Evolutionary conservation across 2,329 filamentous ascomycete genomes (phyloP), one percentile per base, ranked within the genome.

Genomic region (Colletotrichum abscissum): DNA sequence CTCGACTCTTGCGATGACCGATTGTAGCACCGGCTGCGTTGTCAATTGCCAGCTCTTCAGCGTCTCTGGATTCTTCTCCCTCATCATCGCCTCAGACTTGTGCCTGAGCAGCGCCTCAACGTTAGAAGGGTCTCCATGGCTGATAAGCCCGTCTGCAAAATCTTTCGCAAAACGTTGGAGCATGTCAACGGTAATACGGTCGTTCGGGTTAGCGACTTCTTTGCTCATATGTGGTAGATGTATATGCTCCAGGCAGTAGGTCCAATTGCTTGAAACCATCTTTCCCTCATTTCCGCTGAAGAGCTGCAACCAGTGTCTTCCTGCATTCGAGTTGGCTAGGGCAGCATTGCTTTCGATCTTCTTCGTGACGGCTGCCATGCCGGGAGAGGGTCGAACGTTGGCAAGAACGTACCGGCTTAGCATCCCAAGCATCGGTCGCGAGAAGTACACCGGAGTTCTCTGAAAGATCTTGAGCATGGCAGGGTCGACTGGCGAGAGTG

Each of bases 241-340:
- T 64, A 72, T 68, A 5, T 3, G 24, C 12, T 24, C n/a, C 4
- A 70, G 7, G 6, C 35, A 11, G 16, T 16, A 16, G 16, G 56
- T 19, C 22, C 28, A 33, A 14, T 57, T 38, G 11, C 33, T 42
- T 4, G 14, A 24, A 8, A 19, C 11, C 14, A 52, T 64, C 8
- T 9, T 5, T 9, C 19, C 9, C 3, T 28, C 19, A 22, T 30
- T 35, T 52, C 14, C 14, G 26, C 38, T 28, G 6, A 26, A 72
- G 5, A 33, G 3, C 1, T 38, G 46, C 30, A 69, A 28, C 70
- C 70, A 73, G 14, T 73, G 70, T 4, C 28, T 30, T 7, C 65
- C 70, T 30, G 70, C 38, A 28, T 69, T 55, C 4, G 70, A 73
- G 2, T 55, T 52, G 2, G 38, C 46, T 9, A 73, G 65, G 6